phyloP scores from a whole-genome alignment of 2,329 filamentous ascomycete genomes.

The Periconia sp. region DNA sequence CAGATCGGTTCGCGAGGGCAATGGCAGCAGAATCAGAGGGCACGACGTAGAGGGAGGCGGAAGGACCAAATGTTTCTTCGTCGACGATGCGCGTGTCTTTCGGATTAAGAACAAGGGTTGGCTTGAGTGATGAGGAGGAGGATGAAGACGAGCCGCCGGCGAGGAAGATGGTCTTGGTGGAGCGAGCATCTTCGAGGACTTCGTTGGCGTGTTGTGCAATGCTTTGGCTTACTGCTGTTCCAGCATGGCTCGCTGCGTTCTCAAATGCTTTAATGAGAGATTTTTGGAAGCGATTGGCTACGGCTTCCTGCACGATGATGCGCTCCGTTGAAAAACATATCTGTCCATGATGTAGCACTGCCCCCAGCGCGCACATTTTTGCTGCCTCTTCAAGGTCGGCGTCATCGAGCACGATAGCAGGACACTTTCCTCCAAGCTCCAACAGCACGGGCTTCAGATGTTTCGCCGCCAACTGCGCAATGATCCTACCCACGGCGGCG shows the following conservation, averaged over 20 bases:
- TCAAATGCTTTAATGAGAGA: slow-evolving; percentile 50
- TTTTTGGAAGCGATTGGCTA: slow-evolving; percentile 24
- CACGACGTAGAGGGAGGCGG: slow-evolving; percentile 71
- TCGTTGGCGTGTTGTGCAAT: slow-evolving; percentile 30
- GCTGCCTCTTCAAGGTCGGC: slow-evolving; percentile 54
- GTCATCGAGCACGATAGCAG: slow-evolving; percentile 54
- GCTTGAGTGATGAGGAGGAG: slow-evolving; percentile 71
- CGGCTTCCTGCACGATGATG: slow-evolving; percentile 27
- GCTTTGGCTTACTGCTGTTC: slow-evolving; percentile 28
- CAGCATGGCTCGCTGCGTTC: slow-evolving; percentile 49
- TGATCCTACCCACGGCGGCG: slow-evolving; percentile 41
- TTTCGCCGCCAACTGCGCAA: slow-evolving; percentile 44
- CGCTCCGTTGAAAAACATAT: slow-evolving; percentile 31
- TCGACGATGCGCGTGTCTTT: slow-evolving; percentile 70
- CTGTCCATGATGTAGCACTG: slow-evolving; percentile 28
- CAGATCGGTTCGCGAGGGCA: slow-evolving; percentile 78
- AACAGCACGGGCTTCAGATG: slow-evolving; percentile 54
- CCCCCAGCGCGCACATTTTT: slow-evolving; percentile 20
- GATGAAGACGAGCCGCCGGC: slow-evolving; percentile 55
- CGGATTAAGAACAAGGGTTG: slow-evolving; percentile 57
- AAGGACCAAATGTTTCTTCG: slow-evolving; percentile 78
- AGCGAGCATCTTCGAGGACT: slow-evolving; percentile 60
- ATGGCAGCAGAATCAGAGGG: slow-evolving; percentile 72
- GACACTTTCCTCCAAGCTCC: slow-evolving; percentile 54
- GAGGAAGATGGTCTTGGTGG: slow-evolving; percentile 61